phyloP scores from a whole-genome alignment of 176 grass and related monocot species.

The Raddia guianensis region DNA sequence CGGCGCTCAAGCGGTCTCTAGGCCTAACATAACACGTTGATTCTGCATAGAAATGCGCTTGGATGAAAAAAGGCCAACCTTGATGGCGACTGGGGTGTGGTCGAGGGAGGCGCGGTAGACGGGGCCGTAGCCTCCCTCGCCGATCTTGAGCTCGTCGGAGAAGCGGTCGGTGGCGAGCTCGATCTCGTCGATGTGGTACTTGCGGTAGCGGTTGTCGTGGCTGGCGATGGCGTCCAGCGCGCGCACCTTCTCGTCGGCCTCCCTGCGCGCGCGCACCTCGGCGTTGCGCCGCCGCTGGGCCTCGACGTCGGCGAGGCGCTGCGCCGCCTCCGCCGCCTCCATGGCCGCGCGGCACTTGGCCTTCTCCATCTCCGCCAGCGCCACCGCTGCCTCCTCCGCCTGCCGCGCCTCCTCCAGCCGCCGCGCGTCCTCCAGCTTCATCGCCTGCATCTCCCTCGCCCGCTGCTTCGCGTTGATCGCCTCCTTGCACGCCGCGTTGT shows the following conservation, averaged over 20 bases:
- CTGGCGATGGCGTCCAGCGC: slow-evolving; percentile 59
- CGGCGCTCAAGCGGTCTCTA: too few species aligned
- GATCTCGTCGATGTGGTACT: slow-evolving; percentile 91
- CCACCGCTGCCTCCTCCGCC: slow-evolving; percentile 71
- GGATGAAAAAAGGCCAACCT: slow-evolving; percentile 30
- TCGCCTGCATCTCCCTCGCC: slow-evolving; percentile 69
- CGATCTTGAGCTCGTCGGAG: slow-evolving; percentile 79
- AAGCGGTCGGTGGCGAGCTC: slow-evolving; percentile 80
- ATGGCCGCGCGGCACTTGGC: slow-evolving; percentile 72
- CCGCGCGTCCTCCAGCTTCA: slow-evolving; percentile 74
- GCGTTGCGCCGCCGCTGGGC: slow-evolving; percentile 71
- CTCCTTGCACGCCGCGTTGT: slow-evolving; percentile 90
- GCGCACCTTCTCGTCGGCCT: slow-evolving; percentile 82
- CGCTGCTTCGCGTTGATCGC: slow-evolving; percentile 79
- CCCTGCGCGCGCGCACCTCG: slow-evolving; percentile 74
- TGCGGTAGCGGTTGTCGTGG: slow-evolving; percentile 75
- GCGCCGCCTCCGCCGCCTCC: slow-evolving; percentile 77
- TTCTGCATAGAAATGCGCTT: too few species aligned
- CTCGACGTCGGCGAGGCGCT: slow-evolving; percentile 79
- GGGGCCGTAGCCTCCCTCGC: slow-evolving; percentile 92
- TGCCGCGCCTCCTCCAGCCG: slow-evolving; percentile 69
- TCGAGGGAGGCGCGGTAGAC: slow-evolving; percentile 83
- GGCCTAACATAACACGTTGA: too few species aligned
- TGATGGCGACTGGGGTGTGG: slow-evolving; percentile 92
- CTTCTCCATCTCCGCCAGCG: slow-evolving; percentile 78